phyloP scores from a whole-genome alignment of 768 basidiomycete genomes.

The Kwoniella mangroviensis region DNA sequence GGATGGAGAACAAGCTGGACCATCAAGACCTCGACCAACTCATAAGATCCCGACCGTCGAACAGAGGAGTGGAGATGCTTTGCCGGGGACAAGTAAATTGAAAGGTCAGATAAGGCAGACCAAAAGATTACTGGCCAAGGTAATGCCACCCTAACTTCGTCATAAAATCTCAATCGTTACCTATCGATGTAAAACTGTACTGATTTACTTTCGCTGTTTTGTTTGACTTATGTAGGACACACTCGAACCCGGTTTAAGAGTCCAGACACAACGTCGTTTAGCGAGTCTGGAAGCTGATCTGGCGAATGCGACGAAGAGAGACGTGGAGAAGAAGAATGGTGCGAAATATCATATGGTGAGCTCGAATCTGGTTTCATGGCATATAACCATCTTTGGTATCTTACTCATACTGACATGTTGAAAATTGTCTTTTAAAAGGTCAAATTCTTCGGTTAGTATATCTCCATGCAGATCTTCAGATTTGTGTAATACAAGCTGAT shows the following conservation, averaged over 20 bases:
- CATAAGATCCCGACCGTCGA: conserved; percentile 27
- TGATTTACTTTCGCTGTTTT: not conserved
- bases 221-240: conserved; percentile 64
- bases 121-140: conserved; percentile 78
- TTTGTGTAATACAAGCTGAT: not conserved
- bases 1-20: conserved; percentile 21
- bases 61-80: conserved; percentile 37
- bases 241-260: conserved; percentile 80
- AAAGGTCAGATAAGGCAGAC: conserved; percentile 85
- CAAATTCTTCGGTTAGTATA: conserved; percentile 82
- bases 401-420: not conserved
- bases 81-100: conserved; percentile 80
- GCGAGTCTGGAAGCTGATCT: conserved; percentile 69
- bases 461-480: not conserved
- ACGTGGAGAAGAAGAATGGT: conserved; percentile 66
- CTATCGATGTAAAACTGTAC: not conserved
- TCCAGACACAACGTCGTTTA: conserved; percentile 77
- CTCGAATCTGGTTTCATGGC: not conserved
- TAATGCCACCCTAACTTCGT: too few relatives aligned
- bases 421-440: conserved; percentile 55
- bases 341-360: conserved; percentile 75
- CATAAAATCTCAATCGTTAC: too few relatives aligned
- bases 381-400: too few relatives aligned
- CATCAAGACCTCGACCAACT: conserved; percentile 22
- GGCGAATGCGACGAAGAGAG: conserved; percentile 49